phyloP scores from a whole-genome alignment of 371 early-diverging fungal genomes.

The Furculomyces boomerangus region DNA sequence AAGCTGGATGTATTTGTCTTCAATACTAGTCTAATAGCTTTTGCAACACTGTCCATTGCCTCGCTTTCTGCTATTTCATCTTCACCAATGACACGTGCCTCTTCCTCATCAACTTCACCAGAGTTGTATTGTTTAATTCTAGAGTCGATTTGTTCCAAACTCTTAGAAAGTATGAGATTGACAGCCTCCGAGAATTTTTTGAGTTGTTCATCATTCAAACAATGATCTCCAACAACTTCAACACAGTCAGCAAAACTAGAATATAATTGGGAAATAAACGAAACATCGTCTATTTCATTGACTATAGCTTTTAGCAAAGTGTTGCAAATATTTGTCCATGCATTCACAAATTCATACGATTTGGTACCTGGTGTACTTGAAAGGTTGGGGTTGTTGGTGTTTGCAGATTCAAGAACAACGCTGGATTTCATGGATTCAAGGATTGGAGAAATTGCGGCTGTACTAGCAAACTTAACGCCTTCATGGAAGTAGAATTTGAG shows the following conservation, averaged over 20 bases:
- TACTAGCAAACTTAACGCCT: conserved; percentile 81
- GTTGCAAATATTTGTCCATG: conserved; percentile 28
- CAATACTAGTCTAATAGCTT: conserved; percentile 52
- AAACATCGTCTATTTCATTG: conserved; percentile 49
- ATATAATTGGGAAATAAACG: conserved; percentile 57
- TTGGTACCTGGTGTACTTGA: background rate
- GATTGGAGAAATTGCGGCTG: conserved; percentile 60
- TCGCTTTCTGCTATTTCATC: conserved; percentile 71
- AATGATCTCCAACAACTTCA: conserved; percentile 42
- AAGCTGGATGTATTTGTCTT: conserved; percentile 48
- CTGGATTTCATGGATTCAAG: conserved; percentile 23
- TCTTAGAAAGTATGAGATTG: conserved; percentile 45
- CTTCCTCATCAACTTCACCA: conserved; percentile 74
- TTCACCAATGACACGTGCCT: conserved; percentile 58
- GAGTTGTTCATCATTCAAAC: conserved; percentile 39
- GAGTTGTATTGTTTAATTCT: conserved; percentile 33
- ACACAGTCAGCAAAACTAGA: conserved; percentile 53
- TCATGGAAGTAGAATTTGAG: conserved; percentile 94
- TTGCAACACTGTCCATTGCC: conserved; percentile 56
- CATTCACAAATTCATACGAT: conserved; percentile 10
- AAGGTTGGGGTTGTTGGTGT: background rate
- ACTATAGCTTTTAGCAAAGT: conserved; percentile 48
- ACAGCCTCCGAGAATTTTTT: conserved; percentile 44
- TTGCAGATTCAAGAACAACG: conserved; percentile 5
- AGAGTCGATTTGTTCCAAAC: conserved; percentile 41